phyloP scores from a whole-genome alignment of 306 rosid genomes.

The Citrullus amarus region DNA sequence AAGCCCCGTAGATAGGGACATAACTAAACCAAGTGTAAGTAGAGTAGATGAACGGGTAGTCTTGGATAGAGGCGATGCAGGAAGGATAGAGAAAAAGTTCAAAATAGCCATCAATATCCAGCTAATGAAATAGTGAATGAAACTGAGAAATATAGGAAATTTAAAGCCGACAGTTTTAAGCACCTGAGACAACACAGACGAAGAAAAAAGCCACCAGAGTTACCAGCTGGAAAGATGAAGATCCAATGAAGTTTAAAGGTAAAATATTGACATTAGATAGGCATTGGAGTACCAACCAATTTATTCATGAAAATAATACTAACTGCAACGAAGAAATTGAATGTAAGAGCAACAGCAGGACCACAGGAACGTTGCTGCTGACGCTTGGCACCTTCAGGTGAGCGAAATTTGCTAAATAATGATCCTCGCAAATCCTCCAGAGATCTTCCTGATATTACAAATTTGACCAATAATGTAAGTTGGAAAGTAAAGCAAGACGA shows the following conservation, averaged over 20 bases:
- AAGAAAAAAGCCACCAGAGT: not conserved
- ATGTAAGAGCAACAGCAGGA: slow-evolving; percentile 61
- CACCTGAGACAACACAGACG: slow-evolving; percentile 36
- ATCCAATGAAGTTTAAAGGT: not conserved
- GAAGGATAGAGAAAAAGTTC: slow-evolving; percentile 49
- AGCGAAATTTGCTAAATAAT: slow-evolving; percentile 47
- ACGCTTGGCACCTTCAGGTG: slow-evolving; percentile 56
- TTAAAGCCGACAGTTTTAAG: slow-evolving; percentile 64
- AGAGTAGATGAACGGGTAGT: slow-evolving; percentile 41
- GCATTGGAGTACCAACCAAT: slow-evolving; percentile 45
- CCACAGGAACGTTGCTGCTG: slow-evolving; percentile 58
- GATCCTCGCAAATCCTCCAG: slow-evolving; percentile 55
- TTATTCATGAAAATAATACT: slow-evolving; percentile 73
- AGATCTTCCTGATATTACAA: slow-evolving; percentile 39
- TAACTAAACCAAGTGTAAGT: slow-evolving; percentile 67
- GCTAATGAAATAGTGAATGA: slow-evolving; percentile 70
- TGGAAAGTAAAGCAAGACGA: not conserved
- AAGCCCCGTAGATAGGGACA: slow-evolving; percentile 79
- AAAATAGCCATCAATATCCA: slow-evolving; percentile 76
- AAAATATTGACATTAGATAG: slow-evolving; percentile 3
- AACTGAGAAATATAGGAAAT: slow-evolving; percentile 63
- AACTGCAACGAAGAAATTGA: slow-evolving; percentile 74
- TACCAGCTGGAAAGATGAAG: slow-evolving; percentile 14
- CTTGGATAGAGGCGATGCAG: slow-evolving; percentile 62
- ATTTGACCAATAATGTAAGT: not conserved